phyloP scores from a whole-genome alignment of 306 rosid genomes.

The Vachellia pachyceras region DNA sequence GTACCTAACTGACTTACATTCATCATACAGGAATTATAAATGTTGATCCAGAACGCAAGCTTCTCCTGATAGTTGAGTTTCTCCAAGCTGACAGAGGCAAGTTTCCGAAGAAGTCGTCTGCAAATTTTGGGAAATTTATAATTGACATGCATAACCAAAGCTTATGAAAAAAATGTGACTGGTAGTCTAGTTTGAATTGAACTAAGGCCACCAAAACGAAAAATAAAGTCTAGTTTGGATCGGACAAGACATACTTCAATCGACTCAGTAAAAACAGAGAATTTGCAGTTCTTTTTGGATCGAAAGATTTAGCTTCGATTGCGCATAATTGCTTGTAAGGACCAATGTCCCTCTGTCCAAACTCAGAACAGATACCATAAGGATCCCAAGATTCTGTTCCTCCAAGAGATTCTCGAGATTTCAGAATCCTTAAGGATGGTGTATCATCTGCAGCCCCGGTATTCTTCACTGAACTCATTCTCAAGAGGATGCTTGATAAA shows the following conservation, averaged over 20 bases:
- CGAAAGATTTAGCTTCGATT: slow-evolving; percentile 66
- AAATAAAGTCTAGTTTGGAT: neutral
- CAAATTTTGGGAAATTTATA: slow-evolving; percentile 12
- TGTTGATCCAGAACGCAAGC: slow-evolving; percentile 91
- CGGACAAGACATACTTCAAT: slow-evolving; percentile 65
- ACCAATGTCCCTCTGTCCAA: slow-evolving; percentile 76
- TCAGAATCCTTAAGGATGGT: slow-evolving; percentile 38
- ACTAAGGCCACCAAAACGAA: neutral
- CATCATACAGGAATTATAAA: slow-evolving; percentile 89
- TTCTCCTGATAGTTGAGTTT: slow-evolving; percentile 79
- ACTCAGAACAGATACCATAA: slow-evolving; percentile 63
- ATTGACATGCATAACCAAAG: neutral
- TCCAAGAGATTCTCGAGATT: slow-evolving; percentile 39
- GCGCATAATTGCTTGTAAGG: slow-evolving; percentile 58
- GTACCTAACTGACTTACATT: slow-evolving; percentile 52
- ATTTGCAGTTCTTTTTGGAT: slow-evolving; percentile 69
- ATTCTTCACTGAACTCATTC: slow-evolving; percentile 63
- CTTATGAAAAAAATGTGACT: slow-evolving; percentile 1
- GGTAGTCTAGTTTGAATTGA: neutral
- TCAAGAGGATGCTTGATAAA: slow-evolving; percentile 72
- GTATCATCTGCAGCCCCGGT: slow-evolving; percentile 40
- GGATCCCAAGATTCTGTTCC: slow-evolving; percentile 62
- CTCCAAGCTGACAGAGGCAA: slow-evolving; percentile 64
- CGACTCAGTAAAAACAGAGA: slow-evolving; percentile 72
- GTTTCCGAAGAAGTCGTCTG: slow-evolving; percentile 75